Evolutionary conservation across 1,139 yeast genomes (phyloP), one percentile per base, ranked within the genome.

Genomic region (Saccharomyces hybrid): DNA sequence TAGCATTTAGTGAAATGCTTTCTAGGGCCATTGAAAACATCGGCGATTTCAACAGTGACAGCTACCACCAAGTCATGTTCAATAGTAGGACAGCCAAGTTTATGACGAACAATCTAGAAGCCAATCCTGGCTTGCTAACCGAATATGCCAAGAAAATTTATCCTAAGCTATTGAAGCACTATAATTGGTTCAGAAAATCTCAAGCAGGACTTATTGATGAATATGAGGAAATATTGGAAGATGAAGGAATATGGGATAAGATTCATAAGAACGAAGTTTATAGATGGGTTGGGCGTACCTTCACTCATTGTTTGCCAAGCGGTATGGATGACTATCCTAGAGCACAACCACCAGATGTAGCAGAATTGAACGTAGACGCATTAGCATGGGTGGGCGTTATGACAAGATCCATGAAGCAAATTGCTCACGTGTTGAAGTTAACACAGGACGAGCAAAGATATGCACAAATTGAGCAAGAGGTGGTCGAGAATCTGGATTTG

Each of bases 261-360:
- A 50, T 64, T 13, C 79, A 96, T 58, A 77, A 79, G 8, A 77
- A 76, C 50, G 95, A 87, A 65, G 88, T 84, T 0, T 93, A 87
- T 69, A 77, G 96, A 65, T 93, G 99, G 99, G 80, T 91, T 58
- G 99, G 98, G 2, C 80, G 98, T 59, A 88, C 97, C 0, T 74
- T 78, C 26, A 80, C 84, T 3, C 97, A 88, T 66, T 88, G 96
- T 66, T 75, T 93, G 55, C 95, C 99, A 2, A 86, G 96, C 71
- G 99, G 99, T 0, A 69, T 93, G 47, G 99, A 93, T 70, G 99
- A 93, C 67, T 93, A 91, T 66, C 99, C 99, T 34, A 80, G 99
- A 58, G 86, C 90, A 0, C 72, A 76, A 41, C 83, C 82, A 9
- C 93, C 95, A 0, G 96, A 89, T 68, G 77, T 85, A 46, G 96